These are phyloP conservation scores for Hygrophila difformis DNA, from an alignment of 257 asterid genomes.

Conservation along the genomic window DNA sequence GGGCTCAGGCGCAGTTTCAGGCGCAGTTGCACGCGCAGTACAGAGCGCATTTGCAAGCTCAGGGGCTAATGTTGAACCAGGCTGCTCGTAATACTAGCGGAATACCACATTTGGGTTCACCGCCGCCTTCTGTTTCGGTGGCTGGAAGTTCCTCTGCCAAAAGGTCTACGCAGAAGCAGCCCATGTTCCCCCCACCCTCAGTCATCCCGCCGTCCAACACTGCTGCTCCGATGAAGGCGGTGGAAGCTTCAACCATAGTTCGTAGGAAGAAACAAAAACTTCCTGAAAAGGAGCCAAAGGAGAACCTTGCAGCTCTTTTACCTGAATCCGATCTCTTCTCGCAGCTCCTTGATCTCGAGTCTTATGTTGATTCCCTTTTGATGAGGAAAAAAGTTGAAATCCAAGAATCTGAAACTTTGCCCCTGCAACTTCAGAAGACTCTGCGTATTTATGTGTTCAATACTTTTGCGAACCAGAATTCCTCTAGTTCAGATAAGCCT, in stretches of 20 bases:
- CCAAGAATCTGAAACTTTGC: constrained; percentile 79
- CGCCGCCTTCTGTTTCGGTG: constrained; percentile 68
- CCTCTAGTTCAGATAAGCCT: constrained; percentile 74
- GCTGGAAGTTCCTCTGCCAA: constrained; percentile 46
- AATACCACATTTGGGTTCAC: constrained; percentile 54
- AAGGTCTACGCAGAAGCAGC: constrained; percentile 77
- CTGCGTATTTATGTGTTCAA: constrained; percentile 85
- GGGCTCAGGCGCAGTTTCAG: constrained; percentile 39
- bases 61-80: constrained; percentile 73
- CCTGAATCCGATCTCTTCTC: constrained; percentile 96
- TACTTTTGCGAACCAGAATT: constrained; percentile 78
- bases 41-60: constrained; percentile 44
- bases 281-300: constrained; percentile 87
- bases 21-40: constrained; percentile 46
- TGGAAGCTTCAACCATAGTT: constrained; percentile 79
- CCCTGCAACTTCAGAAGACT: constrained; percentile 70
- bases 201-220: constrained; percentile 33
- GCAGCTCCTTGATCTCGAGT: constrained; percentile 93
- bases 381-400: constrained; percentile 88
- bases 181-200: constrained; percentile 75
- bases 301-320: constrained; percentile 83
- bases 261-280: constrained; percentile 92
- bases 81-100: constrained; percentile 52
- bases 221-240: constrained; percentile 63
- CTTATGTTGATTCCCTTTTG: constrained; percentile 85